Evolutionary conservation across 1,284 basidiomycete genomes (phyloP).

Genomic region (Dichomitus squalens): DNA sequence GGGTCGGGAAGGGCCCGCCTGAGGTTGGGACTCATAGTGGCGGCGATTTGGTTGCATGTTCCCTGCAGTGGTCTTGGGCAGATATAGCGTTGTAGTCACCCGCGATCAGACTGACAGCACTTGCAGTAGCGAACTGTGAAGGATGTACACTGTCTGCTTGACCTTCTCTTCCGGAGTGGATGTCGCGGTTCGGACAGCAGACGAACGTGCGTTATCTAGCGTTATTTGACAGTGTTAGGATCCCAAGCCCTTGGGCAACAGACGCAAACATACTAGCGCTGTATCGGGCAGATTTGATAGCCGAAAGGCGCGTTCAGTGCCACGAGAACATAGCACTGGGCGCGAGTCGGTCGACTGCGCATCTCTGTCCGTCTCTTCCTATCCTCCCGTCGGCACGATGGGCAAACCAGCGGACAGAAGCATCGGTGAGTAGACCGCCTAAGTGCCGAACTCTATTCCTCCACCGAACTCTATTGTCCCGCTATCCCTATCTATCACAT

Average conservation of each 20-base stretch:
- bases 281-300: too few species aligned
- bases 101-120: too few species aligned
- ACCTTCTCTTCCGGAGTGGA: too few species aligned
- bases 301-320: too few species aligned
- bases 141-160: too few species aligned
- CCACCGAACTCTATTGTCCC: neutral
- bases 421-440: constrained; percentile 7
- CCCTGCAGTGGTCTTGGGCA: too few species aligned
- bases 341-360: too few species aligned
- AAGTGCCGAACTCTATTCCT: neutral
- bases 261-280: constrained; percentile 19
- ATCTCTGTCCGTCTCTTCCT: constrained; percentile 1
- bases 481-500: neutral
- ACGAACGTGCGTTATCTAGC: too few species aligned
- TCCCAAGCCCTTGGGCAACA: constrained; percentile 30
- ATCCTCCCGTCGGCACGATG: constrained; percentile 1
- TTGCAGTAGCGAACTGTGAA: too few species aligned
- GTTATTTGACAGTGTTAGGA: constrained; percentile 26
- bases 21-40: neutral
- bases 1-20: neutral
- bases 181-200: too few species aligned
- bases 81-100: too few species aligned
- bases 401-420: constrained; percentile 5
- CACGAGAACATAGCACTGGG: too few species aligned
- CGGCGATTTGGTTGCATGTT: neutral